These are phyloP conservation scores for Scutellaria minor DNA, from an alignment of 257 asterid species.

Conservation along the genomic window DNA sequence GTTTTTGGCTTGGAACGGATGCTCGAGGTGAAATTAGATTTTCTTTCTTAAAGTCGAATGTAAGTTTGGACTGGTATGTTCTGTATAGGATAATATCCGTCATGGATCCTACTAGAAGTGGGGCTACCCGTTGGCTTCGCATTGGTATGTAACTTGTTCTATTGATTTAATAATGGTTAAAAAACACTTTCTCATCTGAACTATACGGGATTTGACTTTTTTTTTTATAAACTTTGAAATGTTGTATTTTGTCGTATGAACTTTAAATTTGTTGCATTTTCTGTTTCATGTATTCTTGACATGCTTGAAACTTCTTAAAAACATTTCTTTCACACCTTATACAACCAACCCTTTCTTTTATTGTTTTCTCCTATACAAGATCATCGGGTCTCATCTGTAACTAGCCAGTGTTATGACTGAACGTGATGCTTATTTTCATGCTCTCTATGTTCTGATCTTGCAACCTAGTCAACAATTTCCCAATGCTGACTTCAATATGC, in stretches of 20 bases:
- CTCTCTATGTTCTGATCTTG: conserved; percentile 20
- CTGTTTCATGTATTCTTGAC: background rate
- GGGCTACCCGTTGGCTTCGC: conserved; percentile 99
- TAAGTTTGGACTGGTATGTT: conserved; percentile 11
- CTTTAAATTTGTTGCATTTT: background rate
- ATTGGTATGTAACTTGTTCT: conserved; percentile 54
- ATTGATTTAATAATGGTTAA: background rate
- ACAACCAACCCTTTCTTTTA: background rate
- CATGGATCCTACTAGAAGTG: conserved; percentile 86
- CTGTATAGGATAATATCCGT: conserved; percentile 74
- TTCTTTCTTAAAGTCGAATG: too few species aligned
- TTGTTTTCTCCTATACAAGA: background rate
- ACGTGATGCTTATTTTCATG: conserved; percentile 7
- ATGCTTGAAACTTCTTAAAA: background rate
- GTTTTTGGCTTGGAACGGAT: background rate
- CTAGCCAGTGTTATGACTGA: background rate
- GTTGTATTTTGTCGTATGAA: too few species aligned
- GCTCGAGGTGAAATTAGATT: background rate
- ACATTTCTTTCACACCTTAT: conserved; percentile 11
- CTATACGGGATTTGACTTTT: too few species aligned
- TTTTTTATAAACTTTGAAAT: too few species aligned
- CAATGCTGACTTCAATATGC: background rate
- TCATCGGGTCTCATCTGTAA: background rate
- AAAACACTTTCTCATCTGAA: too few species aligned
- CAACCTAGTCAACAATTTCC: background rate